Base-by-base conservation (phyloP, 805 yeast genomes). In the Wilhelminamyces savonicus region DNA sequence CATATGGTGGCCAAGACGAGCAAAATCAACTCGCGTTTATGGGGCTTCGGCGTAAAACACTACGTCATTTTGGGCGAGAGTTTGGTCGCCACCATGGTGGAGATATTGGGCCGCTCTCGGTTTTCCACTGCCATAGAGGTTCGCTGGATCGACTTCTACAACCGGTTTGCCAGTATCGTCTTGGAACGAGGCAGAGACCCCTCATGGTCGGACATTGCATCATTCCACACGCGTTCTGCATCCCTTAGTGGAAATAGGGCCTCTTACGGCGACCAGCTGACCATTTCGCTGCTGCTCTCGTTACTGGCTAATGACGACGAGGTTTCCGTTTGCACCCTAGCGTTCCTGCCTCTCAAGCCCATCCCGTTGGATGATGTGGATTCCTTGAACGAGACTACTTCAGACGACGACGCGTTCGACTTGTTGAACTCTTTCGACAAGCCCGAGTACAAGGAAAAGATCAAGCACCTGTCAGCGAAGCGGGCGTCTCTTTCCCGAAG, bases 61-160 rank as follows among this genome's bases (percentile, higher is more conserved):
- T 53, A 50, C 29, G 21, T 22, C 11, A 26, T 37, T 2, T 28
- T 53, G 14, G 54, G 56, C 3, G 50, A 52, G 27, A 23, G 35
- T 5, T 32, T 48, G n/a, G 24, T 39, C 9, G 14, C 19, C n/a
- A 20, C 39, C 1, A 29, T 47, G 3, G 12, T 31, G 12, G 39
- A 41, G 3, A 17, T 19, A 7, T 21, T 34, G 4, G 31, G 32
- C 21, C 30, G 43, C 14, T 27, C 23, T 4, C 11, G 7, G 7
- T 41, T 37, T 26, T 12, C 41, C 8, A 16, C 32, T 9, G 40
- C 35, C 16, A 14, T 20, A 5, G 46, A 39, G 27, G 16, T 19
- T 2, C 22, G 30, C 3, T 41, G 38, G 36, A 26, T 34, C 14
- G 17, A 24, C 4, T 41, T 41, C 23, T 36, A 32, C 23, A 30